Base-by-base conservation (phyloP, 2,329 filamentous ascomycete genomes). In the Penicillium capsulatum region DNA sequence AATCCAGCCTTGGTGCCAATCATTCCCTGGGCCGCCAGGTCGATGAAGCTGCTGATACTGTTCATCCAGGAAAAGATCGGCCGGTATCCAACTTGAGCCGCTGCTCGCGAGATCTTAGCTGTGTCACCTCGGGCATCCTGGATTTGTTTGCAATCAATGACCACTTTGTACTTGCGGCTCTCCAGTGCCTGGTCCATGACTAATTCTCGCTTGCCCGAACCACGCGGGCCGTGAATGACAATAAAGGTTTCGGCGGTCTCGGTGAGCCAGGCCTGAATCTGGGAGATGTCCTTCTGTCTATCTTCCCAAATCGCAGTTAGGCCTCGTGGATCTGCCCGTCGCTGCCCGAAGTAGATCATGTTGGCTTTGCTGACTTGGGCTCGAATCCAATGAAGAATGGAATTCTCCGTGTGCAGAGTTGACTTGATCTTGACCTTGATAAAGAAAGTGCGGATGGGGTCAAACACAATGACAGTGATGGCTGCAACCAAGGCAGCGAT, bases 1-100 rank as follows among this genome's bases (percentile, higher is more conserved):
- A 97, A 95, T 6, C 90, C 90, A 4, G 89, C 86, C 67, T 97
- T 96, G 42, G 94, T 86, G 9, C 91, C 91, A 14, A 91, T 94
- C 9, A 92, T 92, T 53, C 90, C 86, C 62, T 96, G 91, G 1
- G 92, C 87, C 15, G 91, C 92, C 26, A 97, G 77, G 54, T 97
- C 92, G 48, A 95, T 74, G 67, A 96, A 79, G 61, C 89, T 94
- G 66, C 86, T 94, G 50, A 97, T 80, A 57, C 82, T 95, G 65
- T 97, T 96, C 68, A 94, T 85, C 86, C 90, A 97, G 0, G 87
- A 94, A 63, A 98, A 98, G 0, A 98, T 81, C 0, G 92, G 92
- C 7, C 86, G 76, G 60, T 96, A 97, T 7, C 92, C 91, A 34
- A 97, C 90, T 48, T 90, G 80, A 1, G 73, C 69, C 1, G 91